phyloP scores from a whole-genome alignment of 140 eudicot species.

The Flaveria floridana region DNA sequence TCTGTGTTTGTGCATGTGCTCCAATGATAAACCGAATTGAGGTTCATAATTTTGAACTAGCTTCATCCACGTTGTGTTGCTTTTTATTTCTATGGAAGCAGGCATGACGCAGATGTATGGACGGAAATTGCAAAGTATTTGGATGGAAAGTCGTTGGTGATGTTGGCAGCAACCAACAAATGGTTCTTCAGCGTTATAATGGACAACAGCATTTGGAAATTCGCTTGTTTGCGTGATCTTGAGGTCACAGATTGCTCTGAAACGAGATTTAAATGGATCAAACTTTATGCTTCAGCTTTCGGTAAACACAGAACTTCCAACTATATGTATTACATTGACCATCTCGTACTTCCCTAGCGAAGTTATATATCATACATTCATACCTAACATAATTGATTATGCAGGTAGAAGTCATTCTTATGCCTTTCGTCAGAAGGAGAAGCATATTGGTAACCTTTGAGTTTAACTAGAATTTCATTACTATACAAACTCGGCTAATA shows the following conservation, averaged over 20 bases:
- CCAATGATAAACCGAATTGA: conserved; percentile 1
- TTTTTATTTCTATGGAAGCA: conserved; percentile 30
- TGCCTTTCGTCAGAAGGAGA: conserved; percentile 80
- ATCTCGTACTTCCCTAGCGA: conserved; percentile 11
- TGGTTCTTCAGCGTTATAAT: conserved; percentile 61
- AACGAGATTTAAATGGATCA: conserved; percentile 59
- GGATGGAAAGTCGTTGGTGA: conserved; percentile 87
- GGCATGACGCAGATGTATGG: conserved; percentile 86
- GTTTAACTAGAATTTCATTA: conserved; percentile 7
- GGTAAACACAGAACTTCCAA: conserved; percentile 47
- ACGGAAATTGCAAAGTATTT: conserved; percentile 82
- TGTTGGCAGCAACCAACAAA: conserved; percentile 69
- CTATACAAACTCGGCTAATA: conserved; percentile 5
- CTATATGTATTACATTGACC: conserved; percentile 22
- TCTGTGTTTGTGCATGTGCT: conserved; percentile 12
- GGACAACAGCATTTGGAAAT: conserved; percentile 83
- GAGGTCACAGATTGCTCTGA: conserved; percentile 78
- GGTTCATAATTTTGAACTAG: conserved; percentile 3
- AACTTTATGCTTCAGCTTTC: conserved; percentile 65
- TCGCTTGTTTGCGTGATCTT: conserved; percentile 83
- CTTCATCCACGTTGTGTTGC: conserved; percentile 18
- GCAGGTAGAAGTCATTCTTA: conserved; percentile 92
- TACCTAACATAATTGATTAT: conserved; percentile 10
- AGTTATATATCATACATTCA: conserved; percentile 6
- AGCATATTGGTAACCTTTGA: conserved; percentile 68